phyloP scores from a whole-genome alignment of 1,284 basidiomycete species.

The Microbotryum saponariae region DNA sequence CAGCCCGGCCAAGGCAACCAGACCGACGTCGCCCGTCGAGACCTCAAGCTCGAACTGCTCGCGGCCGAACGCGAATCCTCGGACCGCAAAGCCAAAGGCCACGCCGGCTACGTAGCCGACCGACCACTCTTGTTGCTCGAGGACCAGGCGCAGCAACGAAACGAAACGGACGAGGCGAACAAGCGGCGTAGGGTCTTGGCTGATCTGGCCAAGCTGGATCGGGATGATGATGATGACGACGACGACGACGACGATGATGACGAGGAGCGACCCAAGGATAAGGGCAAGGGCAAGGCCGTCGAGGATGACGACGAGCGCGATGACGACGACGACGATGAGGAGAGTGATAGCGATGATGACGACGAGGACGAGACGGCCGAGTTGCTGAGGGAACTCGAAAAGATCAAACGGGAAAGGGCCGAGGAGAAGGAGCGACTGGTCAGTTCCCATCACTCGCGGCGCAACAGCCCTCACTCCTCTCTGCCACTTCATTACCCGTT shows the following conservation, averaged over 20 bases:
- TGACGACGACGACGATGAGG: conserved; percentile 45
- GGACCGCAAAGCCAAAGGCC: conserved; percentile 66
- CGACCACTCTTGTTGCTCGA: conserved; percentile 18
- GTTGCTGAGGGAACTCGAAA: conserved; percentile 82
- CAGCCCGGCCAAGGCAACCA: conserved; percentile 35
- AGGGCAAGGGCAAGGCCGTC: conserved; percentile 27
- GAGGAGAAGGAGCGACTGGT: conserved; percentile 73
- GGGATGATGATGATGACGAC: conserved; percentile 48
- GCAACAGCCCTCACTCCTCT: not conserved
- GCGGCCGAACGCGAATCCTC: conserved; percentile 68
- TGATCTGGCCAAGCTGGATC: conserved; percentile 69
- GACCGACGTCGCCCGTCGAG: conserved; percentile 63
- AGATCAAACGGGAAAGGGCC: conserved; percentile 87
- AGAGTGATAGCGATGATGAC: conserved; percentile 53
- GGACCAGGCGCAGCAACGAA: conserved; percentile 13
- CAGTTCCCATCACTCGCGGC: conserved; percentile 9
- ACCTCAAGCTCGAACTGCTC: conserved; percentile 72
- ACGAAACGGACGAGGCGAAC: conserved; percentile 56
- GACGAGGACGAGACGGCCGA: conserved; percentile 89
- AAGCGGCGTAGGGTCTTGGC: conserved; percentile 74
- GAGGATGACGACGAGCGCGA: conserved; percentile 23
- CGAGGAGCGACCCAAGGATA: conserved; percentile 43
- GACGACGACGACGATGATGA: conserved; percentile 41
- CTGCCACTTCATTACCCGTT: not conserved
- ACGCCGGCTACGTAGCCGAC: conserved; percentile 39